Base-by-base conservation (phyloP, 1,139 yeast genomes). In the Yamadazyma dendronema region DNA sequence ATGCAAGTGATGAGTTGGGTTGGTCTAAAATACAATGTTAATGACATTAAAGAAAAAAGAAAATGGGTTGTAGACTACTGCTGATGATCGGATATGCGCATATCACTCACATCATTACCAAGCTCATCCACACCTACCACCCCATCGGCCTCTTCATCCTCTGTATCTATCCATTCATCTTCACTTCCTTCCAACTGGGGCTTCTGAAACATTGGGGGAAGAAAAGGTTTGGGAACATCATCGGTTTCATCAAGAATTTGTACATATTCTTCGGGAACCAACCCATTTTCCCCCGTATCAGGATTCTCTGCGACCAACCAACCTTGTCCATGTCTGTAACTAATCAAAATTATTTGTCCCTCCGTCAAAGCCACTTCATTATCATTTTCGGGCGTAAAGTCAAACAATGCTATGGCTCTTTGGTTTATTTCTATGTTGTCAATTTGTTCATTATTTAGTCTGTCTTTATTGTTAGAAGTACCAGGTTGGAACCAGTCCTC, bases 281-380 rank as follows among this genome's bases (percentile, higher is more conserved):
- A 74, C 2, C 99, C 99, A 21, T 95, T 86, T 48, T 82, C 85
- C 1, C 89, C 90, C 3, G 84, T 74, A 24, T 60, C 72, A 0
- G 89, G 84, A 53, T 86, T 90, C 49, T 83, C 87, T 0, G 97
- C 97, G 34, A 92, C 97, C 4, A 94, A 72, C 99, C 98, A 92
- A 5, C 99, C 99, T 57, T 92, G 97, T 15, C 97, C 97, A 57
- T 92, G 96, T 44, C 95, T 77, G 59, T 90, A 90, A 42, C 84
- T 80, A 23, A 92, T 84, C 78, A 92, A 84, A 3, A 94, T 79
- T 14, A 79, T 61, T 60, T 92, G 97, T 28, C 96, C 96, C 51
- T 85, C 95, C 7, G 60, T 61, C 29, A 92, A 65, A 11, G 76
- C 79, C 36, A 90, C 80, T 53, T 92, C 99, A 57, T 92, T 92